Base-by-base conservation (phyloP, 164 flowering plant species). In the Dillenia suffruticosa region DNA sequence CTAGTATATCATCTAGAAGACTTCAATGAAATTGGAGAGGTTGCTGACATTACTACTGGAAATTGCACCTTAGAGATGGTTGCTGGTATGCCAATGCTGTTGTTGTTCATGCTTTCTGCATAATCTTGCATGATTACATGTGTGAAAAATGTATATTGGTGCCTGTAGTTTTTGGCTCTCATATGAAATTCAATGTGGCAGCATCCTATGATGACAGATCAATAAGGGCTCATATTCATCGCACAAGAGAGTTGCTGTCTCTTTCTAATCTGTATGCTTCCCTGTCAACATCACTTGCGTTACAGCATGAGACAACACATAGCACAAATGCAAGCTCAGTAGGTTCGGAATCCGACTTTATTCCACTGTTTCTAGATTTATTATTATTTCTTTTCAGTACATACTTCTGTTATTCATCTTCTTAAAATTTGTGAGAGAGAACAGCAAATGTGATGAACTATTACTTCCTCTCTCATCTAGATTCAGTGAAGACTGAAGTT, bases 191-290 rank as follows among this genome's bases (percentile, higher is more conserved):
- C 22, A 24, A 10, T 63, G 8, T 68, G 67, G 77, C 94, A 95
- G 99, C 96, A 57, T 68, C 77, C 26, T 95, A 95, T 73, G 97
- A 95, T 80, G 97, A 92, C 66, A 84, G 97, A 73, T 92, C 99
- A 51, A 84, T 92, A 58, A 79, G 97, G 70, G 90, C 96, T 63
- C 97, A 95, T 76, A 84, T 92, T 70, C 87, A 86, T 51, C 97
- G 99, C 46, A 79, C 94, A 8, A 77, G 94, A 64, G 99, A 92
- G 65, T 74, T 95, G 74, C 85, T 95, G 61, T 89, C 94, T 70
- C 83, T 90, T 57, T 84, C 96, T 12, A 72, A 83, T 12, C 85
- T 87, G 72, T 97, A 88, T 74, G 74, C 92, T 9, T 95, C 99
- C 14, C 62, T 92, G 43, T 92, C 99, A 68, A 86, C 99, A 65